These are phyloP conservation scores for Colletotrichum zoysiae DNA, from an alignment of 2,329 filamentous ascomycete genomes.

Conservation along the genomic window DNA sequence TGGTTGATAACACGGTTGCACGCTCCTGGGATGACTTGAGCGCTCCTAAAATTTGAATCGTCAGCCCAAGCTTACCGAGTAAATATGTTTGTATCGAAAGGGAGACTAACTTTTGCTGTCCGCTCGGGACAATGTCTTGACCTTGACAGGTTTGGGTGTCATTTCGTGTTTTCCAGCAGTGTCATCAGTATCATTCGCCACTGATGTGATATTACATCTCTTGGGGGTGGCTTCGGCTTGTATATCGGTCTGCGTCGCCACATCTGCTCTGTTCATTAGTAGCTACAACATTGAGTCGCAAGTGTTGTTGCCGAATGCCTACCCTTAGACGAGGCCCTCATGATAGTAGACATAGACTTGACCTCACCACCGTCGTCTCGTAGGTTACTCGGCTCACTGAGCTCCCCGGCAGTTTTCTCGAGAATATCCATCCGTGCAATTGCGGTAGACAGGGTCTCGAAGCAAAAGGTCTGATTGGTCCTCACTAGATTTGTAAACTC, in stretches of 20 bases:
- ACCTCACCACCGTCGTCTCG: neutral
- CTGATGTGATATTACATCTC: neutral
- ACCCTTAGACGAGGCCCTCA: neutral
- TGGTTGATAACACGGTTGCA: neutral
- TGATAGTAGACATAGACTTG: neutral
- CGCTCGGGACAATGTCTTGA: neutral
- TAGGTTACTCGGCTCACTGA: neutral
- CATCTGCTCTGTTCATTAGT: neutral
- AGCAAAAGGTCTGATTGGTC: conserved; percentile 11
- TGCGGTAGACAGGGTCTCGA: conserved; percentile 8
- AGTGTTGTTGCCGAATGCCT: neutral
- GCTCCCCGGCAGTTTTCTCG: neutral
- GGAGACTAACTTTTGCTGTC: neutral
- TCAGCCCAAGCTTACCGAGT: neutral
- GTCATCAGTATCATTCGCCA: neutral
- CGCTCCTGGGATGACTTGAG: neutral
- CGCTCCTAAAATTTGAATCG: too few species aligned
- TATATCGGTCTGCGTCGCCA: neutral
- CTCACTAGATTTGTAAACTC: conserved; percentile 5
- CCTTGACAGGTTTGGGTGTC: neutral
- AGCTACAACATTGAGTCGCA: neutral
- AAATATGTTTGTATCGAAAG: neutral
- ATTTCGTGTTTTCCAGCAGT: neutral
- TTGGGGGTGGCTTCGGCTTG: neutral
- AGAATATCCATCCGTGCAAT: neutral